Evolutionary conservation across 2,329 filamentous ascomycete genomes (phyloP), one percentile per base, ranked within the genome.

Genomic region (Tolypocladium capitatum): DNA sequence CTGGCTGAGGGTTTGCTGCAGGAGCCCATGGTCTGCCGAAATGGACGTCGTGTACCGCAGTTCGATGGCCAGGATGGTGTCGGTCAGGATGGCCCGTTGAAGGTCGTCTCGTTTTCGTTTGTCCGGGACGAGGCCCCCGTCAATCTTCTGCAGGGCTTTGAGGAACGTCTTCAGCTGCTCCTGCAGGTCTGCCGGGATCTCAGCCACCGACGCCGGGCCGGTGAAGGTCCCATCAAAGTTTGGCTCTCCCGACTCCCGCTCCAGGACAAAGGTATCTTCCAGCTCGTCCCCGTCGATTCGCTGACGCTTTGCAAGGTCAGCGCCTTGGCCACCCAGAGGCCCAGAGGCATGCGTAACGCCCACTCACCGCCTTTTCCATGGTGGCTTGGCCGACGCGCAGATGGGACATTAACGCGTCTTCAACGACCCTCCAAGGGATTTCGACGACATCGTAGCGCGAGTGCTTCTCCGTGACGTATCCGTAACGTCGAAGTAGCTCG

Each of bases 381-480:
- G 67, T 57, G 13, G 62, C 54, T 2, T 61, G 59, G 1, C 67
- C 61, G 18, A 70, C 50, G 2, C 60, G 58, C 43, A 76, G 61
- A 18, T 66, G 58, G 11, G 63, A 56, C 18, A 62, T 61, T 33
- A 73, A 56, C 8, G 74, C 66, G 1, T 66, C 63, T 40, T 74
- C 65, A 21, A 91, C 71, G 9, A 79, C 57, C 0, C 72, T 67
- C 67, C 83, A 78, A 0, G 84, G 72, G 32, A 95, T 66, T 61
- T 96, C 90, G 1, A 86, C 83, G 1, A 94, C 86, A 55, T 95
- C 88, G 62, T 89, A 88, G 36, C 81, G 73, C 10, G 80, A 69
- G 56, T 95, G 90, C 53, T 82, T 83, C 28, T 77, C 68, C 0
- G 87, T 91, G n/a, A 89, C 80, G 58, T 94, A 95, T 18, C 90